Conservation (phyloP, 257 asterid species). For the Echites panduratus region DNA sequence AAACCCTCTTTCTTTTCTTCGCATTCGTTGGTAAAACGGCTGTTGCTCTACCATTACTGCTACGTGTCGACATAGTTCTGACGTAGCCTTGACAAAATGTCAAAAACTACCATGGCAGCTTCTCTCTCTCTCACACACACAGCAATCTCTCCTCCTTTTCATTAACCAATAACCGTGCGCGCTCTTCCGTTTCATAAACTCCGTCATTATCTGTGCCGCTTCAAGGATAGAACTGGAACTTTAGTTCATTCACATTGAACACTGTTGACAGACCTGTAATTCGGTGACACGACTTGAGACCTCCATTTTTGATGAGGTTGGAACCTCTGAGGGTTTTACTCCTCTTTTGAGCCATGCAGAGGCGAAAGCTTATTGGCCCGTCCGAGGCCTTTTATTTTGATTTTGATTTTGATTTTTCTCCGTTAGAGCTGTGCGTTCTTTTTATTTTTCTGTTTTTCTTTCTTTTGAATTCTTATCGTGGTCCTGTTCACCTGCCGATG, state of each 20-base stretch:
- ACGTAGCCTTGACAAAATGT: conserved; percentile 22
- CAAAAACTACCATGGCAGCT: background rate
- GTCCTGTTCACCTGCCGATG: background rate
- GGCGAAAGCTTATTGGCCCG: background rate
- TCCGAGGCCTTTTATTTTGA: background rate
- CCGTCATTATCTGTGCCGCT: conserved; percentile 21
- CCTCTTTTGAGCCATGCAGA: conserved; percentile 1
- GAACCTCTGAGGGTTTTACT: background rate
- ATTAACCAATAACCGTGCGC: conserved; percentile 19
- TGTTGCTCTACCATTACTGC: conserved; percentile 21
- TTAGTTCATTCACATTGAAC: background rate
- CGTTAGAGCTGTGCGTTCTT: background rate
- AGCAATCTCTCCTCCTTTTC: background rate
- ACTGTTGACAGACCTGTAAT: background rate
- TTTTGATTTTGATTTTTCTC: background rate
- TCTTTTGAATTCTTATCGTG: too few species aligned
- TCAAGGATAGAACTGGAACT: conserved; percentile 1
- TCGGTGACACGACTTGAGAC: background rate
- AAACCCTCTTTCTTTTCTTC: conserved; percentile 24
- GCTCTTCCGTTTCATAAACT: conserved; percentile 14
- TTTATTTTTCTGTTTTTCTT: background rate
- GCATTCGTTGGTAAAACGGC: conserved; percentile 57
- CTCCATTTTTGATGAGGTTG: conserved; percentile 5
- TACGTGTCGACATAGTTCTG: conserved; percentile 42
- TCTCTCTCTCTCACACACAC: background rate